Evolutionary conservation across 495 filamentous ascomycete species (phyloP).

Genomic region (Pseudotulostoma volvatum): DNA sequence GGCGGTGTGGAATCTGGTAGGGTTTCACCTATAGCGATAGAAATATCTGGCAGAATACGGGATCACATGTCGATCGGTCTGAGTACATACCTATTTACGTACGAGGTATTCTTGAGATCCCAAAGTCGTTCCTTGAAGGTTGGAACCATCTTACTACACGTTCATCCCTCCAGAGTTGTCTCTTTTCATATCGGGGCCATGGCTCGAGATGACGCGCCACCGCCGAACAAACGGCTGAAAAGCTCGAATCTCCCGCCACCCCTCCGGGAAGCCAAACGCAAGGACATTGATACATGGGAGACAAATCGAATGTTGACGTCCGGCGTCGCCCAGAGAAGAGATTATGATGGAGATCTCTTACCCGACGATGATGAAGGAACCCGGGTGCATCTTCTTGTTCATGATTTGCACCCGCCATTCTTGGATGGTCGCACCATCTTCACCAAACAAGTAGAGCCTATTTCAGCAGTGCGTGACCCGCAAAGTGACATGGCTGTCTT

Average conservation of each 20-base stretch:
- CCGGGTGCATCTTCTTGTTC: conserved; percentile 78
- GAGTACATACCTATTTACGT: too few species aligned
- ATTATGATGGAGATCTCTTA: conserved; percentile 62
- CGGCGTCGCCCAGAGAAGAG: conserved; percentile 79
- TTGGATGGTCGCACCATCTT: conserved; percentile 90
- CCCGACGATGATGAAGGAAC: conserved; percentile 88
- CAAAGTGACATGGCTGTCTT: conserved; percentile 99
- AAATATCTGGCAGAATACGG: too few species aligned
- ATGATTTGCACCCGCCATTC: conserved; percentile 90
- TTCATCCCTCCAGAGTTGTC: too few species aligned
- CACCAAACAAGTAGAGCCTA: conserved; percentile 91
- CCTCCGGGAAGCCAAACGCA: conserved; percentile 51
- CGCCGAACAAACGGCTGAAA: conserved; percentile 30
- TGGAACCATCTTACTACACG: too few species aligned
- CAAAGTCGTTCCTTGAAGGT: too few species aligned
- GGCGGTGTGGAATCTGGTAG: too few species aligned
- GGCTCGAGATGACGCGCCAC: conserved; percentile 23
- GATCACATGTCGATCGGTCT: too few species aligned
- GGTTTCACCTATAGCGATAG: too few species aligned
- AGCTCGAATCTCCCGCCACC: conserved; percentile 22
- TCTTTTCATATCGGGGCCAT: too few species aligned
- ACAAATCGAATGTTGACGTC: conserved; percentile 97
- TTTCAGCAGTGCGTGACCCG: conserved; percentile 81
- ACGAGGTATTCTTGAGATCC: too few species aligned
- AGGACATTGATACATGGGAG: conserved; percentile 94